phyloP scores from a whole-genome alignment of 108 stramenopile genomes.

The Skeletonema menzelii region DNA sequence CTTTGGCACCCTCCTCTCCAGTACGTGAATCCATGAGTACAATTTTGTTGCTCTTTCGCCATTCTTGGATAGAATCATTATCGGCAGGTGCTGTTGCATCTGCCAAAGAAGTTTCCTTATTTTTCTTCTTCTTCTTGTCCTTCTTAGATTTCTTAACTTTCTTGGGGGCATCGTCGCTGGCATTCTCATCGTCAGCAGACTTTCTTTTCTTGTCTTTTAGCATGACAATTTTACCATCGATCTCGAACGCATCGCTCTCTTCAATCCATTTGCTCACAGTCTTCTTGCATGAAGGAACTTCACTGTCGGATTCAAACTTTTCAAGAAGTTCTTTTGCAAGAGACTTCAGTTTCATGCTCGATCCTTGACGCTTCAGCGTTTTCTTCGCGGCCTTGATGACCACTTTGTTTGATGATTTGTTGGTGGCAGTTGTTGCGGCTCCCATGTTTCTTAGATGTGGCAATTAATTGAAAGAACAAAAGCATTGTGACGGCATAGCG shows the following conservation, averaged over 20 bases:
- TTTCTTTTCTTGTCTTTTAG: conserved; percentile 40
- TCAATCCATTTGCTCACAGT: conserved; percentile 59
- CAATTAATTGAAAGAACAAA: neutral
- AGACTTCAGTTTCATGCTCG: conserved; percentile 73
- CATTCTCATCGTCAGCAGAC: conserved; percentile 11
- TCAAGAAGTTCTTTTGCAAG: conserved; percentile 64
- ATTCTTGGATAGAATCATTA: conserved; percentile 47
- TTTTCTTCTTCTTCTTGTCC: conserved; percentile 53
- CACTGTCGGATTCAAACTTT: conserved; percentile 44
- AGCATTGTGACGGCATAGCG: neutral
- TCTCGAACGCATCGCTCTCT: conserved; percentile 59
- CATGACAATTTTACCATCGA: conserved; percentile 69
- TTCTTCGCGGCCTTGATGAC: conserved; percentile 79
- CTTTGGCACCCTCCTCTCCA: conserved; percentile 58
- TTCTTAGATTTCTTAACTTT: conserved; percentile 46
- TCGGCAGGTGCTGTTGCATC: conserved; percentile 18
- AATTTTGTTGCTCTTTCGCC: conserved; percentile 85
- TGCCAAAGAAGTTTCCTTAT: conserved; percentile 29
- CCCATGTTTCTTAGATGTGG: conserved; percentile 16
- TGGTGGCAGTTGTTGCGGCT: conserved; percentile 5
- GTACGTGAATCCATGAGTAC: conserved; percentile 69
- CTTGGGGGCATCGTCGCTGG: conserved; percentile 8
- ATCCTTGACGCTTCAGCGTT: conserved; percentile 65
- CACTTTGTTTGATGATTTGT: conserved; percentile 1
- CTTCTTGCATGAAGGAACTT: conserved; percentile 42